Evolutionary conservation across 108 stramenopile genomes (phyloP), one percentile per base, ranked within the genome.

Genomic region (Cyclotella choctawhatcheeana): DNA sequence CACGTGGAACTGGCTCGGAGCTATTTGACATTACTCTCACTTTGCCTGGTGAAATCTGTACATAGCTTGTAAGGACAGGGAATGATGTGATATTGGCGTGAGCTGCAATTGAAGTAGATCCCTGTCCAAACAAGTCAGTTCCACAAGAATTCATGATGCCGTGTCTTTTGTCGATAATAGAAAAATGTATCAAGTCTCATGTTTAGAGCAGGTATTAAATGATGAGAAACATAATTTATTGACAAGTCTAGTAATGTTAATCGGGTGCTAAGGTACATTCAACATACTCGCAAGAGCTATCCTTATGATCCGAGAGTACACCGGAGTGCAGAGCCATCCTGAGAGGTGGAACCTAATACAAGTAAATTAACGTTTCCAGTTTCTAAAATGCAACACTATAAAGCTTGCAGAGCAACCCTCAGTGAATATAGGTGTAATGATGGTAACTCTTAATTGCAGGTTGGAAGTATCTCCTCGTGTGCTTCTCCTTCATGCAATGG

Each of bases 141-240:
- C 91, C 93, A 66, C 91, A 92, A 7, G 79, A 73, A 70, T 84
- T 83, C 40, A 89, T 91, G 91, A 94, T 92, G 70, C 92, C 93
- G 66, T 92, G 83, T 91, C 93, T 13, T 26, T 74, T 37, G 35
- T 76, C 69, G 64, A 64, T 16, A 82, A 54, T 55, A 68, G 45
- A 58, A 56, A 60, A 37, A 67, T 82, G 48, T 67, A 59, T 0
- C 22, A 44, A 32, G 29, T 66, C 8, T 65, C 58, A 67, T 62
- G 29, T 60, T 58, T 27, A 91, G 66, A 47, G 91, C 91, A 43
- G 84, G 76, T 22, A 82, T 93, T 17, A 90, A 88, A 18, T 92
- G 86, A 84, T 95, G 92, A 53, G 92, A 93, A 10, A 92, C 92
- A 33, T 84, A 86, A 76, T 93, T 90, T 64, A 91, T 85, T 0